These are phyloP conservation scores for Lycium barbarum DNA, from an alignment of 257 asterid genomes.

Conservation along the genomic window DNA sequence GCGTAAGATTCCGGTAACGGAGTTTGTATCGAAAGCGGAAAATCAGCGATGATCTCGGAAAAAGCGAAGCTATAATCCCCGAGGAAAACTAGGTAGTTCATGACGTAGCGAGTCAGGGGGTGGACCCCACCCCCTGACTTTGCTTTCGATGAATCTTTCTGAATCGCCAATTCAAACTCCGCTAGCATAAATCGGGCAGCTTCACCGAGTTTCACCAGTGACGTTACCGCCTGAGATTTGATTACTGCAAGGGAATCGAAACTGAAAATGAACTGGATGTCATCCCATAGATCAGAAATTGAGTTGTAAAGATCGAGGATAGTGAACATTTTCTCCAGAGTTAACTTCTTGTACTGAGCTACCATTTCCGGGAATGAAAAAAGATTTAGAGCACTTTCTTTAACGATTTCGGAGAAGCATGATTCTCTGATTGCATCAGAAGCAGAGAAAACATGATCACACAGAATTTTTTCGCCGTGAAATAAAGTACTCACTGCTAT, in stretches of 20 bases:
- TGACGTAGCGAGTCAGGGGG: constrained; percentile 90
- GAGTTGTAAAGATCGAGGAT: constrained; percentile 75
- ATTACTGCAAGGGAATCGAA: constrained; percentile 59
- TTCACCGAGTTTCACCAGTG: constrained; percentile 69
- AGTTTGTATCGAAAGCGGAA: constrained; percentile 43
- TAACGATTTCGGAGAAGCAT: constrained; percentile 66
- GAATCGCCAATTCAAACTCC: constrained; percentile 82
- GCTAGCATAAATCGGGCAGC: constrained; percentile 62
- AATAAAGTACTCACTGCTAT: constrained; percentile 65
- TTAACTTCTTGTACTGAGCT: constrained; percentile 60
- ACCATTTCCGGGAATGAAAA: constrained; percentile 60
- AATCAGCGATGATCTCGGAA: constrained; percentile 67
- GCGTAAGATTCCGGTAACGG: constrained; percentile 68
- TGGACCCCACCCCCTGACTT: constrained; percentile 70
- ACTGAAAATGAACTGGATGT: constrained; percentile 61
- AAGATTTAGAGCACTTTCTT: constrained; percentile 57
- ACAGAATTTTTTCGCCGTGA: constrained; percentile 67
- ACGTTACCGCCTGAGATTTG: constrained; percentile 57
- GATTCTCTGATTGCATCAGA: constrained; percentile 62
- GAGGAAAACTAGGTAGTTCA: constrained; percentile 77
- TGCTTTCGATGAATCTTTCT: constrained; percentile 70
- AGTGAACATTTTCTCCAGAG: constrained; percentile 85
- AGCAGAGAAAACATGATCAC: constrained; percentile 69
- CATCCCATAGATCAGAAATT: constrained; percentile 69
- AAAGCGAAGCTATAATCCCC: constrained; percentile 72